phyloP scores from a whole-genome alignment of 768 basidiomycete species.

The Coprinopsis strossmayeri region DNA sequence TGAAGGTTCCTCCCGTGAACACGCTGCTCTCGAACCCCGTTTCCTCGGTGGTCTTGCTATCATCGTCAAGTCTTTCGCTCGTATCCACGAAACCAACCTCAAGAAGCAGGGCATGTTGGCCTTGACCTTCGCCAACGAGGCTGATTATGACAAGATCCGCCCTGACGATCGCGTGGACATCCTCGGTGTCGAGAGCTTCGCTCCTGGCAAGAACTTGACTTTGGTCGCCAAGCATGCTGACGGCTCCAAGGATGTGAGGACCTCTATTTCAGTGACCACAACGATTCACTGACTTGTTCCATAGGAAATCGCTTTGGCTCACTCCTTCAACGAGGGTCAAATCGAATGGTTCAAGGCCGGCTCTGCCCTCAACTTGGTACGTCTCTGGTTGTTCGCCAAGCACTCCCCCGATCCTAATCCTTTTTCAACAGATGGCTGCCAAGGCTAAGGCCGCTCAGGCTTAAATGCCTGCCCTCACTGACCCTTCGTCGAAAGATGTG shows the following conservation, averaged over 20 bases:
- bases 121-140: conserved; percentile 85
- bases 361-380: conserved; percentile 82
- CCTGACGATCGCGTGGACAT: conserved; percentile 88
- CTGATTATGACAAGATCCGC: conserved; percentile 89
- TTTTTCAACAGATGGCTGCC: conserved; percentile 53
- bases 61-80: conserved; percentile 94
- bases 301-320: conserved; percentile 75
- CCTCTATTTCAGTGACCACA: no score
- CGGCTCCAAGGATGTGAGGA: conserved; percentile 64
- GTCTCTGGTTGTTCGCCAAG: conserved; percentile 16
- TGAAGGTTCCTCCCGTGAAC: conserved; percentile 97
- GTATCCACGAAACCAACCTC: conserved; percentile 97
- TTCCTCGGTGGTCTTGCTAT: conserved; percentile 94
- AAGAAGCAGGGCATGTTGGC: conserved; percentile 99
- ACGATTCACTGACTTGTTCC: no score
- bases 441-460: conserved; percentile 39
- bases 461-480: not conserved
- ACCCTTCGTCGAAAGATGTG: not conserved
- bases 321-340: conserved; percentile 96
- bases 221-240: conserved; percentile 78
- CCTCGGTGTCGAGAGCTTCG: conserved; percentile 80
- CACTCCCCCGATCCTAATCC: conserved; percentile 9
- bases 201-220: conserved; percentile 88
- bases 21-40: conserved; percentile 93
- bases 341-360: conserved; percentile 99